Evolutionary conservation across 208 protist genomes (phyloP).

Genomic region (Crithidia bombi): DNA sequence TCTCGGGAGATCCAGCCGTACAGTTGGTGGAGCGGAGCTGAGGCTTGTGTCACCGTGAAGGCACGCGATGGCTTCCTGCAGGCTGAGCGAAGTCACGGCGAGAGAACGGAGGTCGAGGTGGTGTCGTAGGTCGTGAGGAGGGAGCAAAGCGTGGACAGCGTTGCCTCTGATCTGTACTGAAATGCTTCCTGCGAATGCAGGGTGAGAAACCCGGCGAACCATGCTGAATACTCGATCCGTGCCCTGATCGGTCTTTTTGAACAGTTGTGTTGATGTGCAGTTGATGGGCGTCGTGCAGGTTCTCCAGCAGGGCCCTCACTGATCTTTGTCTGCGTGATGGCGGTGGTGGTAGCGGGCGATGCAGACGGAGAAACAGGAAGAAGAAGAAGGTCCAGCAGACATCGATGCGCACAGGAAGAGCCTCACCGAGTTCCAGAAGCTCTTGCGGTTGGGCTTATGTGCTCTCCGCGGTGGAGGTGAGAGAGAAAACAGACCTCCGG

Average conservation of each 20-base stretch:
- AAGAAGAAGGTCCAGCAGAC: background rate
- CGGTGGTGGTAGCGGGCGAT: background rate
- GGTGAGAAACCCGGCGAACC: background rate
- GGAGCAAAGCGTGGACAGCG: conserved; percentile 8
- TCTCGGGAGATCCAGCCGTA: conserved; percentile 12
- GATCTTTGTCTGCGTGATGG: background rate
- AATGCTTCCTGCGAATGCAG: background rate
- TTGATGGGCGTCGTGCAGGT: background rate
- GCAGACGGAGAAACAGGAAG: background rate
- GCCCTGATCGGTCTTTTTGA: background rate
- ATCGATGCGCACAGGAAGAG: background rate
- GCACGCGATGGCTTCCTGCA: background rate
- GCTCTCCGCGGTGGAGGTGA: too few relatives aligned
- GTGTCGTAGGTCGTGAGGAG: conserved; percentile 4
- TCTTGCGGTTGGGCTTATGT: too few relatives aligned
- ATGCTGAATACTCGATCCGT: background rate
- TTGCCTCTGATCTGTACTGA: background rate
- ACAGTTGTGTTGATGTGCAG: background rate
- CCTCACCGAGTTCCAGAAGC: too few relatives aligned
- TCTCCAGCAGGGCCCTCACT: too few relatives aligned
- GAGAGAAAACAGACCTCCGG: too few relatives aligned
- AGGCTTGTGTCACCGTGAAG: background rate
- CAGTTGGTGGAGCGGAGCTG: background rate
- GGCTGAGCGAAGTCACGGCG: background rate
- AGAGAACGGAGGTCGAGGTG: background rate